phyloP scores from a whole-genome alignment of 1,139 yeast genomes.

The Taphrina communis region DNA sequence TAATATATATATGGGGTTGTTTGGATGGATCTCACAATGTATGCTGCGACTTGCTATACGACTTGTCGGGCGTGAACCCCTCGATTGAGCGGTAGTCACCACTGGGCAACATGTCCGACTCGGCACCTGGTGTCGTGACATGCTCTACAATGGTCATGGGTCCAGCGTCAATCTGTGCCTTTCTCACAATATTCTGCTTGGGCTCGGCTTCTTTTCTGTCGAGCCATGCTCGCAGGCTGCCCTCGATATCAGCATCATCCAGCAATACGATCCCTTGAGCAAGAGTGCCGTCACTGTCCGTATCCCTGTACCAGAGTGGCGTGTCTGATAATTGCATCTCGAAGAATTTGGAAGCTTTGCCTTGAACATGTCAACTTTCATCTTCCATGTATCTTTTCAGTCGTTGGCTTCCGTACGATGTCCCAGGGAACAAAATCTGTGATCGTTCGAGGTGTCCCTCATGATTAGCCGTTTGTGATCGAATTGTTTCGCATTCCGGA shows the following conservation, averaged over 20 bases:
- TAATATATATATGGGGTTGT: no score
- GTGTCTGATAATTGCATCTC: constrained; percentile 14
- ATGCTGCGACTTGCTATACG: neutral
- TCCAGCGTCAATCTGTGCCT: constrained; percentile 17
- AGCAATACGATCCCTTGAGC: neutral
- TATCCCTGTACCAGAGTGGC: constrained; percentile 9
- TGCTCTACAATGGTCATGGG: neutral
- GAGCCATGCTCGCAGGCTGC: constrained; percentile 10
- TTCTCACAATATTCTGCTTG: neutral
- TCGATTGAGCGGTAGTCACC: constrained; percentile 10
- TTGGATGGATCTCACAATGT: neutral
- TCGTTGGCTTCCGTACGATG: constrained; percentile 1
- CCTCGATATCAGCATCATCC: neutral
- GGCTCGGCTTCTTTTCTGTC: neutral
- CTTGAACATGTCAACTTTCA: neutral
- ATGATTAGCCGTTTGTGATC: constrained; percentile 2
- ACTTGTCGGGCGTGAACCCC: neutral
- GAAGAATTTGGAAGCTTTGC: constrained; percentile 12
- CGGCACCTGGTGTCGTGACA: neutral
- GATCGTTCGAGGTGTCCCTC: constrained; percentile 14
- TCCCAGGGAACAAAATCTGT: neutral
- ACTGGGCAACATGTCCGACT: neutral
- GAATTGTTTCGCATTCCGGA: neutral
- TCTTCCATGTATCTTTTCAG: neutral
- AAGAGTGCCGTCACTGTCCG: neutral